phyloP scores from a whole-genome alignment of 1,284 basidiomycete genomes.

The Ceratobasidium sp. region DNA sequence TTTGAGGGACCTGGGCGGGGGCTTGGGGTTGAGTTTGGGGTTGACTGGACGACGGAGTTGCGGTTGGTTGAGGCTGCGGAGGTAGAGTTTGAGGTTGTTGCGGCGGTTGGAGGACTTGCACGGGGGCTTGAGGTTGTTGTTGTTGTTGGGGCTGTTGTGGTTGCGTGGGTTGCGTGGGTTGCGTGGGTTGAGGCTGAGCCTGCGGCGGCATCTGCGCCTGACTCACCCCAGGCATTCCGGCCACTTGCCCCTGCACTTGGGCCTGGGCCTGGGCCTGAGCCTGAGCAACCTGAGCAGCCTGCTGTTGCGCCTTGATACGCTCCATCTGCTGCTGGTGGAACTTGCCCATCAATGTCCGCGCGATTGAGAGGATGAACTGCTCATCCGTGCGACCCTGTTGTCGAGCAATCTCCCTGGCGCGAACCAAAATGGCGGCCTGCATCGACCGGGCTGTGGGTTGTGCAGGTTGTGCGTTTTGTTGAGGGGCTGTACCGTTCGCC shows the following conservation, averaged over 20 bases:
- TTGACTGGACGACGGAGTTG: no score
- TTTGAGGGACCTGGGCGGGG: not conserved
- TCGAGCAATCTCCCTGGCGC: conserved; percentile 8
- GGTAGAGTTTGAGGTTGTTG: conserved; percentile 3
- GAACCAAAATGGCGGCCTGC: not conserved
- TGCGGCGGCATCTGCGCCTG: conserved; percentile 10
- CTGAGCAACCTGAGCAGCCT: conserved; percentile 17
- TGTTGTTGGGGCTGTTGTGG: conserved; percentile 12
- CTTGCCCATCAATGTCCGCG: not conserved
- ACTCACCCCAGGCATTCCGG: not conserved
- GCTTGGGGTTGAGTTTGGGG: no score
- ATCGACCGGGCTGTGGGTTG: not conserved
- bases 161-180: conserved; percentile 4
- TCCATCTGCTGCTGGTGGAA: not conserved
- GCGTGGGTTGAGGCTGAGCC: conserved; percentile 14
- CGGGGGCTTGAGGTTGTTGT: not conserved
- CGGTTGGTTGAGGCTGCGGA: conserved; percentile 2
- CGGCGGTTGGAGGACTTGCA: not conserved
- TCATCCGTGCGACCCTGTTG: conserved; percentile 21
- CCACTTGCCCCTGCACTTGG: not conserved
- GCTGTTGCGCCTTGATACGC: not conserved
- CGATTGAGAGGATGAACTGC: not conserved
- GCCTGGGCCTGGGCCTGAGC: conserved; percentile 8
- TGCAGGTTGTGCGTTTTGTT: not conserved
- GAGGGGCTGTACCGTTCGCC: not conserved